Evolutionary conservation across 2,329 filamentous ascomycete genomes (phyloP), one percentile per base, ranked within the genome.

Genomic region (Apiospora rasikravindrae): DNA sequence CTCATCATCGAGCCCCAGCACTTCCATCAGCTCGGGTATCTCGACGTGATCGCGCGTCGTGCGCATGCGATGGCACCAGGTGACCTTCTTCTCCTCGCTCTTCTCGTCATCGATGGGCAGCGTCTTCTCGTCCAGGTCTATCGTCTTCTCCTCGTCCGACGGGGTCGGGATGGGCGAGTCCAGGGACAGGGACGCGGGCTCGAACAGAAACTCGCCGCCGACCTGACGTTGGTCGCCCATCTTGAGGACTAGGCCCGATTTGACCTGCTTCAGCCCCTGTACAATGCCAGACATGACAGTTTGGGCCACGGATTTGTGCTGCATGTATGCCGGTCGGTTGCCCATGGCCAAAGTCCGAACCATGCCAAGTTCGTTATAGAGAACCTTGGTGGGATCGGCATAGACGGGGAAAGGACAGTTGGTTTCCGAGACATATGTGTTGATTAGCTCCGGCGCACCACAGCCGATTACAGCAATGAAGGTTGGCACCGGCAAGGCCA

Each of bases 31-130:
- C 80, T 91, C 91, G 0, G 87, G 86, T 1, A 95, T 85, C 84
- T 95, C 93, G 1, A 89, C 88, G 79, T 97, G 94, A 76, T 95
- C 94, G 68, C 94, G 84, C 16, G 93, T 96, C 72, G 89, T 93
- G 78, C 86, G 86, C 94, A 97, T 97, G 40, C 93, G 87, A 82
- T 96, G 93, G 77, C 92, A 95, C 94, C 94, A 97, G 0, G 89
- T 91, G 40, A 94, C 88, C 71, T 84, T 84, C 82, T 93, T 92
- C 77, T 88, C 85, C 77, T 89, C 79, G 19, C 80, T 77, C 57
- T 74, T 74, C 69, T 77, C 77, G 72, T 83, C 83, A 24, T 81
- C 79, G 71, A 80, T 29, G 67, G 44, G 29, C 70, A 69, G 51
- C 44, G 24, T 37, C 70, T 70, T 70, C n/a, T 71, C 73, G 57